Percentiles rank a stretch among this genome's conserved stretches.
Evolutionary conservation across 805 yeast genomes (phyloP).

Genomic region (Saccharomycopsis fodiens): DNA sequence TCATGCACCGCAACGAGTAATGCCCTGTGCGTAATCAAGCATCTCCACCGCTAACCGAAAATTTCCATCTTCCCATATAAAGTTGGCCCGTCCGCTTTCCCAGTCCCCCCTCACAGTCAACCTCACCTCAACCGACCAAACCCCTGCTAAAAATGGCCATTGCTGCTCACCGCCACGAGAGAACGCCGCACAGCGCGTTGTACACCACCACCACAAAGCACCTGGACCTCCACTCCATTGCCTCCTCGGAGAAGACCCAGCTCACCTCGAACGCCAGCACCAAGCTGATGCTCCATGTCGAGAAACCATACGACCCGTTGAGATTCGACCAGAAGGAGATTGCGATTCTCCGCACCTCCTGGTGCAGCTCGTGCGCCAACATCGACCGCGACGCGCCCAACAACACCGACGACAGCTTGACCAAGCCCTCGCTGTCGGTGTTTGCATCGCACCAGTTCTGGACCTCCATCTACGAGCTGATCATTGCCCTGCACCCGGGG

Average conservation of each 20-base stretch:
- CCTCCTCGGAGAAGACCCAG: constrained; percentile 10
- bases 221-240: constrained; percentile 5
- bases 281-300: background rate
- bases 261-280: constrained; percentile 1
- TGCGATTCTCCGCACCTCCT: constrained; percentile 14
- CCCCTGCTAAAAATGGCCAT: background rate
- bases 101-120: background rate
- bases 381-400: constrained; percentile 2
- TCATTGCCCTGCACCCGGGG: constrained; percentile 37
- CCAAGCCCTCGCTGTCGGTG: constrained; percentile 21
- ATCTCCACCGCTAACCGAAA: background rate
- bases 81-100: background rate
- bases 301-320: background rate
- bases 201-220: constrained; percentile 1
- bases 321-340: constrained; percentile 12
- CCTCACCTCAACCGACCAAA: background rate
- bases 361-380: constrained; percentile 15
- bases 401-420: constrained; percentile 1
- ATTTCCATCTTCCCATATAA: constrained; percentile 1
- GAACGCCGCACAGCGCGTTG: background rate
- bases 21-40: constrained; percentile 2
- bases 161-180: background rate
- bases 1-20: constrained; percentile 4
- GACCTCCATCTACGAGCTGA: constrained; percentile 44
- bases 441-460: constrained; percentile 42